A percentile compares a stretch with the other conserved stretches of the same genome.
phyloP scores from a whole-genome alignment of 345 rosid species.

The Murraya koenigii region DNA sequence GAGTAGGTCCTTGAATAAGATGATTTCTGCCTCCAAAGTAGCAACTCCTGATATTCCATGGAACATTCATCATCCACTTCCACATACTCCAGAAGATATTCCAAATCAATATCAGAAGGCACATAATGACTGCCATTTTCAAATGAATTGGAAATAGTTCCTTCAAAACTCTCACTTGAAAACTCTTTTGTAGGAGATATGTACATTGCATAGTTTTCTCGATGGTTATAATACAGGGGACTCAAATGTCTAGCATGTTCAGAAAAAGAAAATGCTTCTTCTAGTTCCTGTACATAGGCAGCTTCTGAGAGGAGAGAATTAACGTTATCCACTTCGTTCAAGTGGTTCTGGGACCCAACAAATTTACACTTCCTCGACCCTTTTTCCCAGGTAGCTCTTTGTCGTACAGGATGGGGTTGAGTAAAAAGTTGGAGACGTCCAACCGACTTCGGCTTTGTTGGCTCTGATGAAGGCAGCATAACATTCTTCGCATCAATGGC shows the following conservation, averaged over 20 bases:
- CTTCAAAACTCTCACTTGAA: conserved; percentile 26
- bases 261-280: conserved; percentile 74
- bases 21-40: conserved; percentile 68
- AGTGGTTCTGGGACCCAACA: conserved; percentile 32
- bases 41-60: conserved; percentile 58
- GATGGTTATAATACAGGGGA: conserved; percentile 48
- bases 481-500: conserved; percentile 91
- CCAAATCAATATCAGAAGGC: conserved; percentile 46
- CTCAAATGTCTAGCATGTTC: conserved; percentile 64
- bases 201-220: conserved; percentile 19
- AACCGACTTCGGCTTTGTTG: conserved; percentile 58
- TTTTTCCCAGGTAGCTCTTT: conserved; percentile 32
- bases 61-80: conserved; percentile 52
- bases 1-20: conserved; percentile 31
- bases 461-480: conserved; percentile 82
- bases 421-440: conserved; percentile 91
- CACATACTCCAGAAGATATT: conserved; percentile 67
- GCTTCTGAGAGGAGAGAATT: conserved; percentile 46
- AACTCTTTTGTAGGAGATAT: conserved; percentile 32
- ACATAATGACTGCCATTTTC: conserved; percentile 29
- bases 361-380: conserved; percentile 23
- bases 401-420: conserved; percentile 72
- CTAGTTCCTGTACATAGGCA: conserved; percentile 57
- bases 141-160: conserved; percentile 28
- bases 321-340: conserved; percentile 36